Percentiles rank a stretch among this genome's conserved stretches.
These are phyloP conservation scores for Xerocomus potaroensis DNA, from an alignment of 768 basidiomycete genomes.

Conservation along the genomic window DNA sequence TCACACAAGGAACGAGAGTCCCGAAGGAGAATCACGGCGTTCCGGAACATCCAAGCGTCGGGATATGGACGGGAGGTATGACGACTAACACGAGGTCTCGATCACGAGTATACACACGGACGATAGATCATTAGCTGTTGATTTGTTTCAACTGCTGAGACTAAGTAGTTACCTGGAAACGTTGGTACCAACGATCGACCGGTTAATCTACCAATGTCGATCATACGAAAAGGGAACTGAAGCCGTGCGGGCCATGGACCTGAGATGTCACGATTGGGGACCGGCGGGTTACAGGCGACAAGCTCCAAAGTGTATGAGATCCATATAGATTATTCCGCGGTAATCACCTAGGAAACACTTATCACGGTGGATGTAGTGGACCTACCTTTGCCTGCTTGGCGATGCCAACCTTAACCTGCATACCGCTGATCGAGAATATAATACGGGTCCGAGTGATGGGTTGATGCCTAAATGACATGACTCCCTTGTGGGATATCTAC, in stretches of 20 bases:
- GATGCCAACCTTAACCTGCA: not conserved
- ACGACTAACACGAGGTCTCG: slow-evolving; percentile 2
- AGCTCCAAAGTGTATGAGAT: no score
- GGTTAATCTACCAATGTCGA: slow-evolving; percentile 2
- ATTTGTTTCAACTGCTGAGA: not conserved
- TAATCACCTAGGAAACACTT: not conserved
- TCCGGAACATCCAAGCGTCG: not conserved
- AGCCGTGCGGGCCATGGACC: not conserved
- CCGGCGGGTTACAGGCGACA: not conserved
- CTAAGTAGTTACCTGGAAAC: not conserved
- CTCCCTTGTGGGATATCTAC: no score
- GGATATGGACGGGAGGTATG: slow-evolving; percentile 5
- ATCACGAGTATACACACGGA: not conserved
- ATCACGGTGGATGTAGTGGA: not conserved
- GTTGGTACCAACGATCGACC: not conserved
- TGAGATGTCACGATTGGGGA: not conserved
- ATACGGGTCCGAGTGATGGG: no score
- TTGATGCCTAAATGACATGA: no score
- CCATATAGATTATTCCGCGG: not conserved
- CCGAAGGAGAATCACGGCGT: slow-evolving; percentile 12
- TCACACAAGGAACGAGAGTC: slow-evolving; percentile 16
- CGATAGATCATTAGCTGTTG: not conserved
- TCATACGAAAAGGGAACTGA: not conserved
- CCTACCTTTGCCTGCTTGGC: not conserved
- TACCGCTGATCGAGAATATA: not conserved